Evolutionary conservation across 2,329 filamentous ascomycete species (phyloP).

Genomic region (Fusarium multiceps): DNA sequence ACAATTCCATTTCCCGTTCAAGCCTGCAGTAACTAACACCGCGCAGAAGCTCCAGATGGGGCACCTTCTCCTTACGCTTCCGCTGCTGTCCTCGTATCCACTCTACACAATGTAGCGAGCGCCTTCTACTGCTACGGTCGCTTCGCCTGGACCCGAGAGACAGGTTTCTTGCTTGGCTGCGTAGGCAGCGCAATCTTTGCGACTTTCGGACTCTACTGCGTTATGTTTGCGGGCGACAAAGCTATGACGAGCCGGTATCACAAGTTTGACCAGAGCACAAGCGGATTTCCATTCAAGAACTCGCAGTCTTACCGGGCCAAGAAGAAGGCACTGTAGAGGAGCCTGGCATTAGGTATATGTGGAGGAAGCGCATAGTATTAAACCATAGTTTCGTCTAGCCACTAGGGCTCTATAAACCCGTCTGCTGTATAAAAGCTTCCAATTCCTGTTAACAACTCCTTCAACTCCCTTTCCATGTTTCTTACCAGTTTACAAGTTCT

Average conservation of each 20-base stretch:
- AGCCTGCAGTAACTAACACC: background rate
- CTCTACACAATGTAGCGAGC: constrained; percentile 70
- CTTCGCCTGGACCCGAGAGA: constrained; percentile 67
- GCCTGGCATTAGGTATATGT: background rate
- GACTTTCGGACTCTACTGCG: constrained; percentile 59
- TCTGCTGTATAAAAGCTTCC: constrained; percentile 13
- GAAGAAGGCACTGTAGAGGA: constrained; percentile 51
- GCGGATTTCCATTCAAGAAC: constrained; percentile 55
- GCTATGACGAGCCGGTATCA: constrained; percentile 53
- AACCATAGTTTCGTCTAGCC: constrained; percentile 27
- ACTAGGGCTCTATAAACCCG: constrained; percentile 10
- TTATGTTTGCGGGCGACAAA: constrained; percentile 54
- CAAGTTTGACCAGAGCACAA: constrained; percentile 54
- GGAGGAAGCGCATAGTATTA: constrained; percentile 7
- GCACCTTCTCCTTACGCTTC: constrained; percentile 71
- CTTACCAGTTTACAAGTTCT: background rate
- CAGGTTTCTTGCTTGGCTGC: constrained; percentile 70
- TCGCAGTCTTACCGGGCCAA: constrained; percentile 52
- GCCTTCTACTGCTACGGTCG: constrained; percentile 77
- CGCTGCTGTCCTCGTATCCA: constrained; percentile 74
- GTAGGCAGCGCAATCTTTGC: constrained; percentile 67
- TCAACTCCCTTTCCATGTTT: constrained; percentile 40
- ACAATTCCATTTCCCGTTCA: background rate
- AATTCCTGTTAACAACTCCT: constrained; percentile 38
- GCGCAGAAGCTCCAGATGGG: constrained; percentile 45